Evolutionary conservation across 2,329 filamentous ascomycete species (phyloP).

Genomic region (Paecilomyces variotii): DNA sequence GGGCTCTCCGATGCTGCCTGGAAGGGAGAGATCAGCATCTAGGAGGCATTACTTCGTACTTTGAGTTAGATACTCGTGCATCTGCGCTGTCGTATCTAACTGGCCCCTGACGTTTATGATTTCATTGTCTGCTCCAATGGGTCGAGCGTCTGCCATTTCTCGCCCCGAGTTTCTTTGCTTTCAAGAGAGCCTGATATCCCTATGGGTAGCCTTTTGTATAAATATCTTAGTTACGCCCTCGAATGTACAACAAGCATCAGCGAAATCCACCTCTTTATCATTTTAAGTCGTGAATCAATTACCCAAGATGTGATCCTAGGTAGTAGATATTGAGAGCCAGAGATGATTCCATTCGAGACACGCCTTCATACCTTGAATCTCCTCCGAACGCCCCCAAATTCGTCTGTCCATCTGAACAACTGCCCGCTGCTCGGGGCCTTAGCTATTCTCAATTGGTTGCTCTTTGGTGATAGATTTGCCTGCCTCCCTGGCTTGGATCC

Average conservation of each 20-base stretch:
- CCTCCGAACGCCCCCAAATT: not conserved
- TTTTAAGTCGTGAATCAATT: not conserved
- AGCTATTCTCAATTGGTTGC: not conserved
- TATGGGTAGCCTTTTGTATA: slow-evolving; percentile 10
- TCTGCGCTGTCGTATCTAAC: not conserved
- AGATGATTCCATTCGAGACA: not conserved
- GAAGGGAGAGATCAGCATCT: slow-evolving; percentile 79
- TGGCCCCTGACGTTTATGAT: slow-evolving; percentile 6
- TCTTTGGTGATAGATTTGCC: not conserved
- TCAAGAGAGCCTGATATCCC: slow-evolving; percentile 5
- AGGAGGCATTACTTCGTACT: slow-evolving; percentile 21
- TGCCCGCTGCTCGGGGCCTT: not conserved
- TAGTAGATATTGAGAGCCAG: too few relatives aligned
- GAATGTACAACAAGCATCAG: not conserved
- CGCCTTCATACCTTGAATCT: not conserved
- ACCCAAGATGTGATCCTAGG: not conserved
- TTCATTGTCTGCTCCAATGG: slow-evolving; percentile 4
- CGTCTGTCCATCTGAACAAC: not conserved
- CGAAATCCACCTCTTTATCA: slow-evolving; percentile 2
- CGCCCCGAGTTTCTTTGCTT: slow-evolving; percentile 3
- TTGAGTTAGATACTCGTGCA: not conserved
- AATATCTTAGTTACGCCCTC: slow-evolving; percentile 11
- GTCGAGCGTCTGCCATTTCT: slow-evolving; percentile 5
- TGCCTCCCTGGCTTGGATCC: not conserved
- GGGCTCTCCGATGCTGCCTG: slow-evolving; percentile 83